These are phyloP conservation scores for Lipomyces mesembrius DNA, from an alignment of 805 yeast species.

Conservation along the genomic window DNA sequence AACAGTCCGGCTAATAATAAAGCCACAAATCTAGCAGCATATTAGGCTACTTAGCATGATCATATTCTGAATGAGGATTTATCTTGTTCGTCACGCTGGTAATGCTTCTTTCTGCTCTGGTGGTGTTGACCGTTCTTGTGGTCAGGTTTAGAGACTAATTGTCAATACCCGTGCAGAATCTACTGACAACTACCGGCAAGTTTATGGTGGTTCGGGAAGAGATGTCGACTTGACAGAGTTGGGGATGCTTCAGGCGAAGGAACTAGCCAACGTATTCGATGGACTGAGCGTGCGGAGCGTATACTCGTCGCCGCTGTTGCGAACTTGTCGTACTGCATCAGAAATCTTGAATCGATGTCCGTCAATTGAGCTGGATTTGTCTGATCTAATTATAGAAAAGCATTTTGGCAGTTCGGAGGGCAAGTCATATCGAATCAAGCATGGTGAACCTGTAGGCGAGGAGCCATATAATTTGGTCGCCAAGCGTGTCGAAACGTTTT, in stretches of 20 bases:
- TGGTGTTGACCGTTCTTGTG: neutral
- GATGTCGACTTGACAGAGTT: conserved; percentile 31
- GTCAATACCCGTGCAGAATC: conserved; percentile 22
- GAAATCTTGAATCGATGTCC: conserved; percentile 13
- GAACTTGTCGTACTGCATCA: conserved; percentile 29
- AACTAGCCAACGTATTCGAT: conserved; percentile 5
- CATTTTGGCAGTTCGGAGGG: conserved; percentile 30
- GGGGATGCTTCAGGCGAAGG: conserved; percentile 29
- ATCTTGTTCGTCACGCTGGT: conserved; percentile 35
- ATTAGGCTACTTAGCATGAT: neutral
- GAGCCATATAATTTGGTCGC: conserved; percentile 12
- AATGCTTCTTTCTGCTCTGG: neutral
- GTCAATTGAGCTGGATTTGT: conserved; percentile 9
- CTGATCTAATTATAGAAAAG: conserved; percentile 23
- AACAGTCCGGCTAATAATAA: no score
- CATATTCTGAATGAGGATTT: conserved; percentile 20
- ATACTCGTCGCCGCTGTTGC: conserved; percentile 20
- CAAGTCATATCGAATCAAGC: conserved; percentile 5
- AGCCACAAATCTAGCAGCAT: neutral
- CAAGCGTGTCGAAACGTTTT: conserved; percentile 18
- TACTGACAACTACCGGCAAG: conserved; percentile 24
- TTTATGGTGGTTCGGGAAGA: conserved; percentile 32
- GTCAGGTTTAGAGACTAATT: neutral
- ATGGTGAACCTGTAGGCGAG: conserved; percentile 3
- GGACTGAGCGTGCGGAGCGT: conserved; percentile 8